These are phyloP conservation scores for Plantago ovata DNA, from an alignment of 257 asterid genomes.

Conservation along the genomic window DNA sequence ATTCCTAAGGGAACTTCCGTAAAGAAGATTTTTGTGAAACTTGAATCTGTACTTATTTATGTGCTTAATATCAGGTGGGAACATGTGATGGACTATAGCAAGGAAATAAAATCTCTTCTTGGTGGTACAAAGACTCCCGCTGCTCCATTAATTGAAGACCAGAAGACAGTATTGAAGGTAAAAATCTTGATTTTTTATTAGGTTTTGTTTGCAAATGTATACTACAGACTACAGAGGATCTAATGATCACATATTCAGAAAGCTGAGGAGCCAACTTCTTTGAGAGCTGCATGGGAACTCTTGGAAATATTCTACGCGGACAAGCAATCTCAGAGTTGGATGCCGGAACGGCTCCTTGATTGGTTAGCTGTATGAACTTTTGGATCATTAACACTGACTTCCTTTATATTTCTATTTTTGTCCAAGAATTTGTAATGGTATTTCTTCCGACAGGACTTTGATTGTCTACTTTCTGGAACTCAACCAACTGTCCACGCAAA, in stretches of 20 bases:
- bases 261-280: constrained; percentile 58
- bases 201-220: constrained; percentile 2
- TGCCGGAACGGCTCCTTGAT: constrained; percentile 83
- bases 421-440: constrained; percentile 13
- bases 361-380: constrained; percentile 79
- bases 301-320: constrained; percentile 86
- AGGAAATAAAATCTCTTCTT: constrained; percentile 71
- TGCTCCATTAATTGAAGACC: constrained; percentile 60
- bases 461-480: constrained; percentile 64
- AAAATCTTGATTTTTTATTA: constrained; percentile 20
- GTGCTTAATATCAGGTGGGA: constrained; percentile 59
- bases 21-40: constrained; percentile 14
- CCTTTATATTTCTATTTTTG: constrained; percentile 12
- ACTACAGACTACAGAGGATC: constrained; percentile 10
- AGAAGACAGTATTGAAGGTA: constrained; percentile 60
- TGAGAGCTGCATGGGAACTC: constrained; percentile 98
- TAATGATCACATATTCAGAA: constrained; percentile 37
- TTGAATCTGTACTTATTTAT: background rate
- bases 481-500: constrained; percentile 68
- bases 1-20: background rate
- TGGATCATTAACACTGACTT: constrained; percentile 8
- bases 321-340: constrained; percentile 76
- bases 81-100: constrained; percentile 82
- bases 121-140: constrained; percentile 44
- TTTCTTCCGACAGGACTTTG: constrained; percentile 59